Base-by-base conservation (phyloP, 78 protist species). In the Guillardia theta region DNA sequence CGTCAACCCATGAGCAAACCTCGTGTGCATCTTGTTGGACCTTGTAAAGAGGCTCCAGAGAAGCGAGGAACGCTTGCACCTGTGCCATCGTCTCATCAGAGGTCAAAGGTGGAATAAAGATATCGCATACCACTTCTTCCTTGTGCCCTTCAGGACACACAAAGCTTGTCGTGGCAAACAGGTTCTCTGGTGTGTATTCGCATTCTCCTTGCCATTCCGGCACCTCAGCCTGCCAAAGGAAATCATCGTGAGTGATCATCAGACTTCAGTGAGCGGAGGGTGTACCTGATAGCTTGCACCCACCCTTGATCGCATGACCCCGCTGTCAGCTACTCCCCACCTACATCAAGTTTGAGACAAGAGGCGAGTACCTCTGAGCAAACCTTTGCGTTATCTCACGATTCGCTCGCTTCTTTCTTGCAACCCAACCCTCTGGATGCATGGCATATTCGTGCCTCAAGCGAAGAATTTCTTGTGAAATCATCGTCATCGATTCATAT, bases 271-370 rank as follows among this genome's bases (percentile, higher is more conserved):
- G 30, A 50, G 58, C 30, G 15, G 30, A 50, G 30, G 15, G 58
- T 30, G 70, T 43, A 70, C 90, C 48, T 78, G 90, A 48, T n/a
- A 78, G 90, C 44, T 78, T 3, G 90, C 53, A 10, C 90, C 90
- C 18, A 78, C 53, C 6, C 90, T 3, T 18, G 90, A 78, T 24
- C 90, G 44, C 53, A 43, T 18, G 44, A 48, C 90, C 4, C 90
- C 90, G 48, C 90, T 78, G 90, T 78, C 90, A 18, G 90, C 44
- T 10, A 78, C 90, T 0, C 90, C 90, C 90, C 90, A 78, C 58
- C 30, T 15, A 19, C 15, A 50, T 10, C 58, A 50, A 50, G 58
- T 6, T 24, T 30, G 1, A 6, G 27, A 8, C 1, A 9, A 30
- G 70, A 6, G 27, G 70, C 70, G 6, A 58, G 87, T 37, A 36